Evolutionary conservation across 169 alveolate genomes (phyloP).

Genomic region (Plasmodium inui): DNA sequence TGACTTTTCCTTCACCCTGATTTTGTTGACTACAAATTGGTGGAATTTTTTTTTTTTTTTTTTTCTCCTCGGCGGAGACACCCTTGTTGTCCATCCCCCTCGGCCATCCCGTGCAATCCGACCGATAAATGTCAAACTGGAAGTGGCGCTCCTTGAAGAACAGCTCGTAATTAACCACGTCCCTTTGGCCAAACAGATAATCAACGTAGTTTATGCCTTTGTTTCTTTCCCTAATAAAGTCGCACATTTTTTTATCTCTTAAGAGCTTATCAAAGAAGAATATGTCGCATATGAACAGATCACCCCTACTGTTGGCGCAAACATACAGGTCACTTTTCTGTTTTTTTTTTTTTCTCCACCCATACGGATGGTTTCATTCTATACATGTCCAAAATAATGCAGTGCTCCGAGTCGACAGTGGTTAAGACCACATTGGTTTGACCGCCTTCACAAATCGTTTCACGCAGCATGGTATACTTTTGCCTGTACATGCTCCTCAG

Average conservation of each 20-base stretch:
- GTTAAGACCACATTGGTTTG: conserved; percentile 6
- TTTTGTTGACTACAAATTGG: conserved; percentile 17
- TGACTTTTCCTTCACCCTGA: neutral
- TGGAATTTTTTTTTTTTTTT: conserved; percentile 2
- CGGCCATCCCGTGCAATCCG: neutral
- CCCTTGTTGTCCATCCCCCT: neutral
- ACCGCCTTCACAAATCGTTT: neutral
- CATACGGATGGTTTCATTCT: neutral
- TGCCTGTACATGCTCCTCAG: conserved; percentile 27
- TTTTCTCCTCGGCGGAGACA: neutral
- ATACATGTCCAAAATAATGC: conserved; percentile 25
- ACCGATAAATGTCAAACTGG: conserved; percentile 8
- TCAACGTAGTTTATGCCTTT: conserved; percentile 28
- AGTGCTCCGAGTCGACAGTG: neutral
- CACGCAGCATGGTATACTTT: conserved; percentile 14
- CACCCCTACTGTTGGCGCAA: conserved; percentile 17
- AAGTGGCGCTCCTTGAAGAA: conserved; percentile 10
- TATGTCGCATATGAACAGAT: conserved; percentile 23
- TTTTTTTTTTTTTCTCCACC: neutral
- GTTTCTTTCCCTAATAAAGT: neutral
- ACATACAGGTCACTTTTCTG: neutral
- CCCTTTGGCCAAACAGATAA: conserved; percentile 16
- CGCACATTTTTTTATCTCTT: neutral
- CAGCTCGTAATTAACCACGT: conserved; percentile 1
- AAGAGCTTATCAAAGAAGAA: conserved; percentile 10